phyloP scores from a whole-genome alignment of 176 grass and related monocot species.

The Urochloa ruziziensis region DNA sequence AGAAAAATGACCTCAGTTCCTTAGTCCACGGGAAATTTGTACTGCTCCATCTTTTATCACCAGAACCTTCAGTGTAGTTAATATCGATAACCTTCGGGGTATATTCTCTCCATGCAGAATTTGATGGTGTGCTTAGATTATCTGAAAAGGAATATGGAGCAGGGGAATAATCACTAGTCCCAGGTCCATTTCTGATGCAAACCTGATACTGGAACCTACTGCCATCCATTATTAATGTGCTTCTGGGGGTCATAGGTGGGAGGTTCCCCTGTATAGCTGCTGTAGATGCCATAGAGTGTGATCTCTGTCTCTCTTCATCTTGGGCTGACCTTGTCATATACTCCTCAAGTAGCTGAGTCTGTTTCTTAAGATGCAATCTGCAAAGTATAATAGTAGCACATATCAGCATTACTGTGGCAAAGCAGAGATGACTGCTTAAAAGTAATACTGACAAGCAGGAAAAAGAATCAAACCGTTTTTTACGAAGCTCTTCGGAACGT shows the following conservation, averaged over 20 bases:
- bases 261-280: slow-evolving; percentile 35
- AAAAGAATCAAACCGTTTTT: slow-evolving; percentile 60
- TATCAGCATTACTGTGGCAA: not conserved
- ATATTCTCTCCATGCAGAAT: slow-evolving; percentile 47
- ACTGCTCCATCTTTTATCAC: slow-evolving; percentile 71
- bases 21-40: slow-evolving; percentile 79
- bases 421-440: too few relatives aligned
- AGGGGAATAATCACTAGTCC: slow-evolving; percentile 41
- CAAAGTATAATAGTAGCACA: slow-evolving; percentile 19
- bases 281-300: slow-evolving; percentile 72
- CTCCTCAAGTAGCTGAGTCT: slow-evolving; percentile 51
- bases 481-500: slow-evolving; percentile 58
- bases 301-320: slow-evolving; percentile 57
- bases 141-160: slow-evolving; percentile 38
- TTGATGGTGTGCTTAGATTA: slow-evolving; percentile 21
- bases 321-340: slow-evolving; percentile 48
- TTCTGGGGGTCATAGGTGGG: slow-evolving; percentile 37
- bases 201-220: slow-evolving; percentile 57
- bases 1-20: slow-evolving; percentile 72
- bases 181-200: slow-evolving; percentile 51
- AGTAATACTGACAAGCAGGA: not conserved
- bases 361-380: slow-evolving; percentile 68
- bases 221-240: slow-evolving; percentile 43
- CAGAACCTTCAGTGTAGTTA: slow-evolving; percentile 82
- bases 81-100: slow-evolving; percentile 58